phyloP scores from a whole-genome alignment of 805 yeast species.

The Metschnikowia lachancei region DNA sequence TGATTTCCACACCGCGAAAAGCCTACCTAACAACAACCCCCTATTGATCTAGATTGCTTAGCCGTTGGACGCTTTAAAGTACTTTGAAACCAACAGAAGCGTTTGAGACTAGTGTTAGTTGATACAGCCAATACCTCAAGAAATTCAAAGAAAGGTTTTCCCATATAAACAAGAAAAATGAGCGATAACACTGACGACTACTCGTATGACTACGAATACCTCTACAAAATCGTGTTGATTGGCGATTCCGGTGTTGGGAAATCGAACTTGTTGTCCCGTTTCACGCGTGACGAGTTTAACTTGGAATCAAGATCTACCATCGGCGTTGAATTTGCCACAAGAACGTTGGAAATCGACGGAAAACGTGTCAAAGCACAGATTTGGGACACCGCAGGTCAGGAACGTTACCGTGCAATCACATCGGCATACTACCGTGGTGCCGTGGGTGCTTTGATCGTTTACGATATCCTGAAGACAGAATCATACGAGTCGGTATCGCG shows the following conservation, averaged over 20 bases:
- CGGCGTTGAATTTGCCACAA: conserved; percentile 97
- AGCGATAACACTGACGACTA: conserved; percentile 44
- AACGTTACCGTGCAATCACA: conserved; percentile 95
- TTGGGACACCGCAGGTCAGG: conserved; percentile 99
- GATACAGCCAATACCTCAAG: too few species aligned
- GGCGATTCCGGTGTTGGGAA: conserved; percentile 98
- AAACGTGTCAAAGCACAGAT: conserved; percentile 85
- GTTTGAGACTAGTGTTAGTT: too few species aligned
- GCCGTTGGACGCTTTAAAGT: too few species aligned
- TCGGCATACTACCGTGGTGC: conserved; percentile 98
- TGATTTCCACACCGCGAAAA: too few species aligned
- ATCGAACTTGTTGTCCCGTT: conserved; percentile 87
- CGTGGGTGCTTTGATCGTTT: conserved; percentile 93
- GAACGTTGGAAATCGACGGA: conserved; percentile 85
- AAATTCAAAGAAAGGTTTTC: neutral
- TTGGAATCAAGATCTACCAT: conserved; percentile 91
- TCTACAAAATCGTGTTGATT: conserved; percentile 88
- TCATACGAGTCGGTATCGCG: conserved; percentile 81
- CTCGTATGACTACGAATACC: conserved; percentile 77
- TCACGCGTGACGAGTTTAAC: conserved; percentile 94
- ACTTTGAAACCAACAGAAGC: too few species aligned
- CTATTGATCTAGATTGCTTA: too few species aligned
- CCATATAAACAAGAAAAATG: conserved; percentile 11
- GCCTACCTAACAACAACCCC: too few species aligned
- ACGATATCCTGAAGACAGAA: conserved; percentile 89